These are phyloP conservation scores for Fusarium sp. DNA, from an alignment of 2,329 filamentous ascomycete species.

Conservation along the genomic window DNA sequence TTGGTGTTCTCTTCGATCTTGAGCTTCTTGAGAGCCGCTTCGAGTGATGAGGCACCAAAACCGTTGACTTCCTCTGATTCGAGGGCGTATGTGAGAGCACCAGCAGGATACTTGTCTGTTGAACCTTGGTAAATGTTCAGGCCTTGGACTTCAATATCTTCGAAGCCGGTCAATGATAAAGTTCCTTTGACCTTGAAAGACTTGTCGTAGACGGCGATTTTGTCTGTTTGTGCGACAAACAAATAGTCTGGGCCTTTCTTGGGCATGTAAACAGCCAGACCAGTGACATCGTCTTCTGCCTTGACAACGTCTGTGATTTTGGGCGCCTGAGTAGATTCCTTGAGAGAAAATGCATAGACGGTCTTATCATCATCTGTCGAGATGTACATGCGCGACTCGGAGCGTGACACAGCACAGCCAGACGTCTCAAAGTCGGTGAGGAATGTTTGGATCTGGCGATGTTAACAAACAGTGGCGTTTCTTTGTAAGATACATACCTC, in stretches of 20 bases:
- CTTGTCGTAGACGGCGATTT: slow-evolving; percentile 56
- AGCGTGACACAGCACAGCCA: slow-evolving; percentile 56
- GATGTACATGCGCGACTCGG: slow-evolving; percentile 55
- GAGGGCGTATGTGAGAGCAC: slow-evolving; percentile 56
- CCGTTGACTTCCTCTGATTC: slow-evolving; percentile 56
- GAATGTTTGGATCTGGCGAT: slow-evolving; percentile 57
- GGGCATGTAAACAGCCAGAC: slow-evolving; percentile 57
- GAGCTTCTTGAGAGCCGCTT: slow-evolving; percentile 50
- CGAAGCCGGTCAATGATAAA: slow-evolving; percentile 52
- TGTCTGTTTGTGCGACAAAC: slow-evolving; percentile 55
- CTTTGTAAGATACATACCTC: slow-evolving; percentile 46
- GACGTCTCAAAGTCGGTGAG: slow-evolving; percentile 56
- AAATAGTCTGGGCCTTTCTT: slow-evolving; percentile 56
- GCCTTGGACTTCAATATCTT: slow-evolving; percentile 59
- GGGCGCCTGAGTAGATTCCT: slow-evolving; percentile 55
- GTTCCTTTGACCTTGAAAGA: slow-evolving; percentile 54
- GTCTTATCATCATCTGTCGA: slow-evolving; percentile 54
- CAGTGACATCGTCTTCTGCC: slow-evolving; percentile 55
- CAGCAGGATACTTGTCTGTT: slow-evolving; percentile 53
- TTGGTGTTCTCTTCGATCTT: slow-evolving; percentile 53
- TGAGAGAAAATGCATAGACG: slow-evolving; percentile 55
- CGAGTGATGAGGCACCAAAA: slow-evolving; percentile 57
- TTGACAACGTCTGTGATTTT: slow-evolving; percentile 54
- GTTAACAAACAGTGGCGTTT: not conserved
- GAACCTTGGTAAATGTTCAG: slow-evolving; percentile 56